phyloP scores from a whole-genome alignment of 73 alveolate genomes.

The Paramecium primaurelia region DNA sequence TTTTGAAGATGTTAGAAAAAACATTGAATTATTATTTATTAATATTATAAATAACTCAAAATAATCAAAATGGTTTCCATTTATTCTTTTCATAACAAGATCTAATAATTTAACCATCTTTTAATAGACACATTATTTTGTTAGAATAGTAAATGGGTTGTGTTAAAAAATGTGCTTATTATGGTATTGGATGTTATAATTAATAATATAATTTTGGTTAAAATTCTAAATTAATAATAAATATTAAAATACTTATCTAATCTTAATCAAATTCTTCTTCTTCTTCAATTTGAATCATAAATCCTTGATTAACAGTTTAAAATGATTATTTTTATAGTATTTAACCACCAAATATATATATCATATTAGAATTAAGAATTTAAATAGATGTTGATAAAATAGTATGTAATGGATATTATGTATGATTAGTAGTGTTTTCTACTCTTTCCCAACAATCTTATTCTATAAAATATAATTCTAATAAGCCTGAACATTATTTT shows the following conservation, averaged over 20 bases:
- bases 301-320: neutral
- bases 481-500: neutral
- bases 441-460: constrained; percentile 13
- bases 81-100: neutral
- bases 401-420: neutral
- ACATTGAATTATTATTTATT: neutral
- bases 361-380: neutral
- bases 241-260: neutral
- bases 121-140: neutral
- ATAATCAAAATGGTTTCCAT: neutral
- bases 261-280: constrained; percentile 29
- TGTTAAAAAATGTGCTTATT: neutral
- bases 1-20: neutral
- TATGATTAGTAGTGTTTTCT: neutral
- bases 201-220: neutral
- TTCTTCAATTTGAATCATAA: constrained; percentile 11
- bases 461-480: constrained; percentile 13
- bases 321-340: neutral
- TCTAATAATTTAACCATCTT: neutral
- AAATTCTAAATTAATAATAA: neutral
- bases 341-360: constrained; percentile 37
- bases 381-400: neutral
- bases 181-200: neutral
- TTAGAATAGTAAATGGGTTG: neutral
- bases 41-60: neutral